phyloP scores from a whole-genome alignment of 768 basidiomycete genomes.

The Wakefieldia striispora region DNA sequence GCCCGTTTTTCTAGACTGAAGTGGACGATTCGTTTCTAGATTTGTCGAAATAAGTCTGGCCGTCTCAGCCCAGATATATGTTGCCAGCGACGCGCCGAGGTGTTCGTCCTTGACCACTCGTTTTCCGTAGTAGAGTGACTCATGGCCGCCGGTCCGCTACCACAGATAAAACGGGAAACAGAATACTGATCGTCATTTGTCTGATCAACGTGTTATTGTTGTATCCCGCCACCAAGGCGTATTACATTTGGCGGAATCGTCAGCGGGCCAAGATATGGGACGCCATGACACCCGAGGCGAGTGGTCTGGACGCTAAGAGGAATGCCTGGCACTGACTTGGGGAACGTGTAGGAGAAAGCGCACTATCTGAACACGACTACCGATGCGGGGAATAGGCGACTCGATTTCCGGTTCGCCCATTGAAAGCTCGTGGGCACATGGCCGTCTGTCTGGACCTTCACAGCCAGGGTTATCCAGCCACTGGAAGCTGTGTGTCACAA shows the following conservation, averaged over 20 bases:
- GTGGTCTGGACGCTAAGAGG: background rate
- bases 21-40: constrained; percentile 12
- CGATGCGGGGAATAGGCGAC: constrained; percentile 55
- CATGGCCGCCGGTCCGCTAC: background rate
- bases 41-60: constrained; percentile 44
- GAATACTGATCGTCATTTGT: constrained; percentile 48
- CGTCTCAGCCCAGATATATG: constrained; percentile 56
- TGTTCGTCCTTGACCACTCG: constrained; percentile 34
- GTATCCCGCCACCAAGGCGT: constrained; percentile 52
- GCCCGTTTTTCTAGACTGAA: no score
- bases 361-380: constrained; percentile 39
- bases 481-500: no score
- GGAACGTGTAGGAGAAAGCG: constrained; percentile 44
- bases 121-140: no score
- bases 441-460: no score
- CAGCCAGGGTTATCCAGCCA: no score
- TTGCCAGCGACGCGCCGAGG: constrained; percentile 51
- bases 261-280: constrained; percentile 56
- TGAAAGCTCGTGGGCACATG: constrained; percentile 16
- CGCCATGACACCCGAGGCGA: constrained; percentile 48
- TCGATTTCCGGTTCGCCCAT: constrained; percentile 65
- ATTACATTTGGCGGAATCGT: constrained; percentile 58
- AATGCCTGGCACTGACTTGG: background rate
- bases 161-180: constrained; percentile 57
- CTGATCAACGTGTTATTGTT: constrained; percentile 50